Evolutionary conservation across 2,329 filamentous ascomycete genomes (phyloP), one percentile per base, ranked within the genome.

Genomic region (Calonectria pteridis): DNA sequence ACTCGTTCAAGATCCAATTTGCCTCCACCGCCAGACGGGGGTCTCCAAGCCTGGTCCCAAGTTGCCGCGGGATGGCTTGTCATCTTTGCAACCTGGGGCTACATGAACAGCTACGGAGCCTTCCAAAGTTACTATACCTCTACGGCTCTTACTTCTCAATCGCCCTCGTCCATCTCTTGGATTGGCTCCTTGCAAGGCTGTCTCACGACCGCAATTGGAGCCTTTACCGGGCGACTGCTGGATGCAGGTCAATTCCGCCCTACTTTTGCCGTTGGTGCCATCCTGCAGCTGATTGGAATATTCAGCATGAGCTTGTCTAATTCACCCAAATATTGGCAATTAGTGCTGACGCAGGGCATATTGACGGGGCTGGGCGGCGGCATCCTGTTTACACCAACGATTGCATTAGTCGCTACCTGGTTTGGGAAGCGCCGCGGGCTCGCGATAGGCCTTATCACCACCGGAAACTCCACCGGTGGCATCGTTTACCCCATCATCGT

Each of bases 331-430:
- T 90, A 89, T 77, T 90, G 85, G 85, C 87, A 89, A 31, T 77
- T 89, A 16, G 81, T 90, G 71, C 80, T 90, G 4, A 85, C 87
- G 0, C 88, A 90, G 71, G 88, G 89, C 6, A 77, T 89, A 1
- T 91, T 93, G 7, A 82, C 84, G 1, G 88, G 88, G 1, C 73
- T 89, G 0, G 89, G 89, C 0, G 86, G 87, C 23, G 91, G 90
- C 3, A 87, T 88, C 68, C 83, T 91, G 43, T 91, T 90, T 81
- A 85, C 90, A 3, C 88, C 91, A 3, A 86, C 88, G 7, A 86
- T 92, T 26, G 89, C 90, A 11, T 85, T 93, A 29, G 84, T 93
- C 1, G 87, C 90, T 0, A 89, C 90, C 50, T 93, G 91, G 76
- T 93, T 93, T 80, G 84, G 84, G 28, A 86, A 84, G 40, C 86